Evolutionary conservation across 176 grass and related monocot species (phyloP).

Genomic region (Zea luxurians): DNA sequence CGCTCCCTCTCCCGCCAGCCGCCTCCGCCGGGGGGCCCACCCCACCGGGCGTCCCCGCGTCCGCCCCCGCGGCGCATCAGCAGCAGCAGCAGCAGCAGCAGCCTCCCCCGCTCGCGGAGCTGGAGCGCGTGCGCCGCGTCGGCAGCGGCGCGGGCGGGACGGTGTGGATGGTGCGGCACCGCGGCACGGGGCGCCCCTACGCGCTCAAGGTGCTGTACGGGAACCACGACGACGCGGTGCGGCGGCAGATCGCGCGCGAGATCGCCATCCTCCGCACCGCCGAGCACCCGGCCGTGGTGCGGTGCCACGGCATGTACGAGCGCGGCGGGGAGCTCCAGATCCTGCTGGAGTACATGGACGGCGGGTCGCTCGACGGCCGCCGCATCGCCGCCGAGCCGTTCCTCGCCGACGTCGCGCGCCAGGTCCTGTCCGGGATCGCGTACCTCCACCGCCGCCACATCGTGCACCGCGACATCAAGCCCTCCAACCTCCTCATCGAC

Average conservation of each 20-base stretch:
- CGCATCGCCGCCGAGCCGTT: constrained; percentile 63
- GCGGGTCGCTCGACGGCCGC: constrained; percentile 75
- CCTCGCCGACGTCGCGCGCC: constrained; percentile 71
- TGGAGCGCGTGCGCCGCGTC: constrained; percentile 72
- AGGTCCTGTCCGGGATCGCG: constrained; percentile 66
- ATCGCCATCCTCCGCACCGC: constrained; percentile 79
- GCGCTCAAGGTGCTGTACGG: constrained; percentile 85
- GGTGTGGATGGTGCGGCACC: constrained; percentile 73
- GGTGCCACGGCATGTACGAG: constrained; percentile 95
- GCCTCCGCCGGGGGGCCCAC: background rate
- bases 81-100: constrained; percentile 1
- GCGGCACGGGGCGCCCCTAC: constrained; percentile 36
- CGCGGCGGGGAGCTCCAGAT: constrained; percentile 86
- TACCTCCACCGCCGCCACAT: constrained; percentile 90
- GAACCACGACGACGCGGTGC: constrained; percentile 70
- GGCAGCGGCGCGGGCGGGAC: constrained; percentile 73
- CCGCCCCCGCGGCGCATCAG: background rate
- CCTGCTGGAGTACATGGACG: constrained; percentile 95
- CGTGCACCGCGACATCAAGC: constrained; percentile 98
- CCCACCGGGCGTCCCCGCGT: background rate
- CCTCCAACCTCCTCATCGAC: constrained; percentile 92
- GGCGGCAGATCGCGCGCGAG: constrained; percentile 71
- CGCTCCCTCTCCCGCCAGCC: constrained; percentile 46
- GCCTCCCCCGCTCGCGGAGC: constrained; percentile 54
- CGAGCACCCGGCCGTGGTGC: constrained; percentile 73